Evolutionary conservation across 179 eudicot species (phyloP).

Genomic region (Nepenthes alata): DNA sequence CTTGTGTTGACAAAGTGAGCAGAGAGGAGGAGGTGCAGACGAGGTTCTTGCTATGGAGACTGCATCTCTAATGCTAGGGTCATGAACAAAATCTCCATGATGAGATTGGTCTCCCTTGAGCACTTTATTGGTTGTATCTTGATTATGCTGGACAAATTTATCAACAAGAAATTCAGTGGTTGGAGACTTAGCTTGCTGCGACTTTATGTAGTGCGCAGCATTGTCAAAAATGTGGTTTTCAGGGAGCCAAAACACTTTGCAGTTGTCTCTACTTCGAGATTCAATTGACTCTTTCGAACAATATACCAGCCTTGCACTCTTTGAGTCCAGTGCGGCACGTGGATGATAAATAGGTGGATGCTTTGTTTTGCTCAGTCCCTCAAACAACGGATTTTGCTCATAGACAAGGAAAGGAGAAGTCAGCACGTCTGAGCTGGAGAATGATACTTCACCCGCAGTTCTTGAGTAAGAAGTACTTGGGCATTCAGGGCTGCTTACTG

Average conservation of each 20-base stretch:
- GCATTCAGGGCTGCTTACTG: slow-evolving; percentile 78
- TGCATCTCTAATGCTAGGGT: slow-evolving; percentile 52
- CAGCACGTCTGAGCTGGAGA: slow-evolving; percentile 37
- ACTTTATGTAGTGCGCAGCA: slow-evolving; percentile 14
- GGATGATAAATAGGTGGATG: slow-evolving; percentile 21
- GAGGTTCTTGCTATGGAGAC: slow-evolving; percentile 48
- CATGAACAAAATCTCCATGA: slow-evolving; percentile 12
- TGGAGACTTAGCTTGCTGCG: slow-evolving; percentile 10
- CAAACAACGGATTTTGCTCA: slow-evolving; percentile 73
- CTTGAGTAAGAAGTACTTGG: slow-evolving; percentile 50
- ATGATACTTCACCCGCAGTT: slow-evolving; percentile 40
- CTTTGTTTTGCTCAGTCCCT: slow-evolving; percentile 35
- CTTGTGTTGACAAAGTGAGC: slow-evolving; percentile 64
- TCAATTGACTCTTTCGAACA: slow-evolving; percentile 17
- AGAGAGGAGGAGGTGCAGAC: slow-evolving; percentile 77
- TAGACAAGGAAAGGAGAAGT: slow-evolving; percentile 47
- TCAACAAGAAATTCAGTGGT: slow-evolving; percentile 14
- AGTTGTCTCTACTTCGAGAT: slow-evolving; percentile 10
- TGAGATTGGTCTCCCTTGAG: slow-evolving; percentile 12
- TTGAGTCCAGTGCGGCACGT: slow-evolving; percentile 9
- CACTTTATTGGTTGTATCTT: slow-evolving; percentile 10
- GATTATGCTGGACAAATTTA: slow-evolving; percentile 19
- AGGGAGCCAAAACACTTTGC: slow-evolving; percentile 22
- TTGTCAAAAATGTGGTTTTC: slow-evolving; percentile 26
- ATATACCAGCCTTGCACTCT: slow-evolving; percentile 19